Evolutionary conservation across 1,284 basidiomycete genomes (phyloP), one percentile per base, ranked within the genome.

Genomic region (Austroboletus novae-zelandiae): DNA sequence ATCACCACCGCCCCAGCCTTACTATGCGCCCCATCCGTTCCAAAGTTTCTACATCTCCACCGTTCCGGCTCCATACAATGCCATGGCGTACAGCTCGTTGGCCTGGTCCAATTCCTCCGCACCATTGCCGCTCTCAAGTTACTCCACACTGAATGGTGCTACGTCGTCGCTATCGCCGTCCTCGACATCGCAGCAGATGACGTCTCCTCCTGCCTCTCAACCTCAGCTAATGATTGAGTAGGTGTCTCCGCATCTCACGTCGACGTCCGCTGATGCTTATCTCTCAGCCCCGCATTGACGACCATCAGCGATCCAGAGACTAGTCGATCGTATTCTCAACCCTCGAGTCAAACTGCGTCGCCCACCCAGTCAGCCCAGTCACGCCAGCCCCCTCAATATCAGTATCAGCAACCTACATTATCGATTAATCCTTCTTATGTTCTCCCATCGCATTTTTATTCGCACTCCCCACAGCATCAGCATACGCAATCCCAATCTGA

Each of bases 121-220:
- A 8, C 72, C 75, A 40, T 67, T 89, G 7, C 86, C 87, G 1
- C 66, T 89, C 30, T 89, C 86, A 9, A 81, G 71, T 52, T 89
- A 89, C 57, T 89, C 86, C 13, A 81, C 82, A 29, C 66, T 89
- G 47, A 87, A 89, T 67, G 86, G 86, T 17, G 86, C 86, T 27
- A 89, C 71, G 4, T 60, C 67, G 4, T 57, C 66, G 30, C 36
- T 59, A 10, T 53, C 61, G n/a, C 66, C 62, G 46, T 36, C 62
- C 34, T 58, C 70, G 11, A 53, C 68, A 25, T 55, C 65, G 20
- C 67, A 77, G 64, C 72, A 54, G 50, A 65, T 50, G 55, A 46
- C 54, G 43, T 62, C 64, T 9, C 55, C 64, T 9, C 55, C 57
- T 18, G 43, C 65, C 52, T 30, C 67, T 59, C 66, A 66, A 48